Base-by-base conservation (phyloP, 2,329 filamentous ascomycete genomes). In the Aspergillus caelatus region DNA sequence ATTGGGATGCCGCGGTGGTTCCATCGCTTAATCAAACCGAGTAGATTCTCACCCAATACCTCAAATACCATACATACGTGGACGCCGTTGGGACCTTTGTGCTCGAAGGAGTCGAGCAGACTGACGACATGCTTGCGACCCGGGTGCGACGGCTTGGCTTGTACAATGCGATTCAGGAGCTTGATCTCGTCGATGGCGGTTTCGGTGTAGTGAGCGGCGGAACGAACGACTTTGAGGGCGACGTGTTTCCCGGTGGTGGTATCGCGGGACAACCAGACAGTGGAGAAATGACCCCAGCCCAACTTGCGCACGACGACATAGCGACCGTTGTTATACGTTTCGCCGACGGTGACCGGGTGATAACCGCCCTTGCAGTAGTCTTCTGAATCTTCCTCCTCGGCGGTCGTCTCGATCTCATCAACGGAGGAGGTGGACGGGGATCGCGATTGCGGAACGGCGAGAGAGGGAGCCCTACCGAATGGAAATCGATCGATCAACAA, bases 51-150 rank as follows among this genome's bases (percentile, higher is more conserved):
- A 60, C 95, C 95, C 62, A 99, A 81, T 4, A 99, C 95, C 79
- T 99, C 95, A 73, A 99, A 99, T 9, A 99, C 95, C 94, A 99
- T 98, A 83, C 95, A 99, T 63, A 98, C 93, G 75, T 99, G 95
- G 58, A 93, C 91, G 55, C 95, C 95, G 74, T 99, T 96, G 50
- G 94, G 94, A 11, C 95, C 95, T 79, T 96, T 96, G 82, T 98
- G 95, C 77, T 97, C 94, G 78, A 99, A 99, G 0, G 93, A 97
- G 79, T 98, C 94, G 71, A 98, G 86, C 45, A 99, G 85, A 78
- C 93, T 97, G 78, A 99, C 95, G 68, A 98, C 95, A 74, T 98
- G 94, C 78, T 92, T 92, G 70, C 94, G 90, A 74, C 95, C 95
- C 28, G 95, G 94, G 77, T 99, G 95, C 72, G 94, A 88, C 46